Percentiles rank a stretch among this genome's conserved stretches.
These are phyloP conservation scores for Thalassiosira hispida DNA, from an alignment of 352 stramenopile species.

Conservation along the genomic window DNA sequence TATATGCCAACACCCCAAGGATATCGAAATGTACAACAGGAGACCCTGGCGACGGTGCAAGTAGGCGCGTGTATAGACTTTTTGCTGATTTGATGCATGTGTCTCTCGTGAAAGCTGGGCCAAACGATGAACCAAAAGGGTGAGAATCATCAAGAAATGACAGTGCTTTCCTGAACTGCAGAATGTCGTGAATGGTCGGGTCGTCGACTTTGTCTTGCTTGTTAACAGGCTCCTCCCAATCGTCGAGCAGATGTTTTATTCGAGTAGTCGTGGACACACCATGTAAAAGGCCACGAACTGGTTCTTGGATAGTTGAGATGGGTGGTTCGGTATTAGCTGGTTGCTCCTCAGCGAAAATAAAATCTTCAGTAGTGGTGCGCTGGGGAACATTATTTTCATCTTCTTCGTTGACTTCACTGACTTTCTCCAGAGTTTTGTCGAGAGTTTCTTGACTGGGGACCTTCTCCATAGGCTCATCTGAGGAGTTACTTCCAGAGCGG, in stretches of 20 bases:
- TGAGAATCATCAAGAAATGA: constrained; percentile 54
- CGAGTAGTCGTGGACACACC: constrained; percentile 37
- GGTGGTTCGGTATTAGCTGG: constrained; percentile 7
- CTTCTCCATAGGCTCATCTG: constrained; percentile 16
- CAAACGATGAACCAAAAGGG: constrained; percentile 57
- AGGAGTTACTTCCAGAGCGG: constrained; percentile 14
- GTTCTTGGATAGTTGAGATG: constrained; percentile 23
- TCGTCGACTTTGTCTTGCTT: constrained; percentile 63
- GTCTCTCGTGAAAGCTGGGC: constrained; percentile 45
- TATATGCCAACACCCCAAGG: constrained; percentile 55
- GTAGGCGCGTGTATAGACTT: constrained; percentile 44
- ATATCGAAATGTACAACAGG: constrained; percentile 57
- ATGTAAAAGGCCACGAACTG: constrained; percentile 28
- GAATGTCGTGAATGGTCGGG: constrained; percentile 56
- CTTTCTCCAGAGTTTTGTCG: not conserved
- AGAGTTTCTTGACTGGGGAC: constrained; percentile 1
- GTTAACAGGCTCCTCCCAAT: constrained; percentile 78
- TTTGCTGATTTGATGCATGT: constrained; percentile 60
- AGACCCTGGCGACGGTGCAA: constrained; percentile 35
- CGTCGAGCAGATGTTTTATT: constrained; percentile 69
- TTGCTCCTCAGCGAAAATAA: constrained; percentile 11
- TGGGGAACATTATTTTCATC: constrained; percentile 5
- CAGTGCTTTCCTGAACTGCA: constrained; percentile 62
- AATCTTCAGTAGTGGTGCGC: constrained; percentile 5
- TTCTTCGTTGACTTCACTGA: not conserved